Conservation (phyloP, 225 moss, liverwort and hornwort species). For the Pseudisothecium myosuroides region DNA sequence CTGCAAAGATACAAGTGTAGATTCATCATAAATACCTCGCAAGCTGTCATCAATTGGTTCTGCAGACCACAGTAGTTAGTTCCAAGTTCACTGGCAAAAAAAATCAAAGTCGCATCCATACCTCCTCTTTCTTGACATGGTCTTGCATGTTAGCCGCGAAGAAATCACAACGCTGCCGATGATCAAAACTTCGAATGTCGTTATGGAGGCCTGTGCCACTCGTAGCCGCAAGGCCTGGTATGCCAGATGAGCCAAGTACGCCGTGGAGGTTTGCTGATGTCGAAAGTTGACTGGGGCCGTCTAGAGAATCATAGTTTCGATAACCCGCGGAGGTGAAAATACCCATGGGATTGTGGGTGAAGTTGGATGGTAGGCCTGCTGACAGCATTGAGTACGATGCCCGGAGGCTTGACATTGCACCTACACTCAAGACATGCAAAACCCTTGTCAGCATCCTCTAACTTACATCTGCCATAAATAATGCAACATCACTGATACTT, state of each 20-base stretch:
- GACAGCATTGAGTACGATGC: conserved; percentile 81
- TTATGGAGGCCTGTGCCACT: conserved; percentile 57
- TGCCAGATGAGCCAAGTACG: conserved; percentile 60
- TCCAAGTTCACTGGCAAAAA: not conserved
- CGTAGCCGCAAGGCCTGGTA: conserved; percentile 92
- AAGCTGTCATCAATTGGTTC: not conserved
- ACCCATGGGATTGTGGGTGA: conserved; percentile 81
- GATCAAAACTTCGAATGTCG: conserved; percentile 45
- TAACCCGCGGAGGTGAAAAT: conserved; percentile 81
- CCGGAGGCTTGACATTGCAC: conserved; percentile 73
- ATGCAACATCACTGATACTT: not conserved
- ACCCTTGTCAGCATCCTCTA: not conserved
- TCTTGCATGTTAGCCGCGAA: conserved; percentile 51
- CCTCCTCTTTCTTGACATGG: conserved; percentile 55
- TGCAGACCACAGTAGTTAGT: not conserved
- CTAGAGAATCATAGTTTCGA: conserved; percentile 69
- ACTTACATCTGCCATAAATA: not conserved
- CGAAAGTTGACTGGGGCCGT: conserved; percentile 50
- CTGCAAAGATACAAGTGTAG: conserved; percentile 6
- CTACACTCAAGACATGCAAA: conserved; percentile 9
- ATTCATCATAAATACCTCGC: not conserved
- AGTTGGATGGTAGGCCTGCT: conserved; percentile 95
- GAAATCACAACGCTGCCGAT: conserved; percentile 34
- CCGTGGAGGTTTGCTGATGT: conserved; percentile 54
- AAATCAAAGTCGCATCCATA: not conserved